A percentile compares a stretch with the other conserved stretches of the same genome.
Evolutionary conservation across 1,284 basidiomycete genomes (phyloP).

Genomic region (Athelia psychrophila): DNA sequence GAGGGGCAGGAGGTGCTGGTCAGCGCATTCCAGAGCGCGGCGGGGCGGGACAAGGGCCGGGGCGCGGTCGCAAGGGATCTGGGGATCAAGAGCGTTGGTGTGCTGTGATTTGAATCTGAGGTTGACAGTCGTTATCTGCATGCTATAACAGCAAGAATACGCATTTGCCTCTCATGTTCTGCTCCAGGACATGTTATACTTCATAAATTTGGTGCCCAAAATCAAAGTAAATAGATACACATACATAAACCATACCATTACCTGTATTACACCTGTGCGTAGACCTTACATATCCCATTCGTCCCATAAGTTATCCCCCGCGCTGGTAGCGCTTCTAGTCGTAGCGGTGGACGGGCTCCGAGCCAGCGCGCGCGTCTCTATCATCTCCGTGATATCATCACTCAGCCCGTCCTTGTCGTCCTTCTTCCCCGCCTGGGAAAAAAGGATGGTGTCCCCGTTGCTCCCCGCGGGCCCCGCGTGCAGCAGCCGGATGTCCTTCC

Average conservation of each 20-base stretch:
- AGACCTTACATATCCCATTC: conserved; percentile 65
- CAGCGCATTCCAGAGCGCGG: conserved; percentile 68
- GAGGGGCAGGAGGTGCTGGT: conserved; percentile 76
- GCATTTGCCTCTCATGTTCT: background rate
- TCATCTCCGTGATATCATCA: conserved; percentile 64
- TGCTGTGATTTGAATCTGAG: background rate
- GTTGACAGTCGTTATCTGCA: background rate
- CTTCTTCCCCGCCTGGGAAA: conserved; percentile 55
- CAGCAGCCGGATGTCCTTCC: conserved; percentile 60
- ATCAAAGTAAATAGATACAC: background rate
- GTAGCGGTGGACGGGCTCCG: conserved; percentile 29
- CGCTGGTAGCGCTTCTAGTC: conserved; percentile 17
- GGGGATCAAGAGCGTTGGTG: conserved; percentile 60
- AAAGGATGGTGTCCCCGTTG: conserved; percentile 43
- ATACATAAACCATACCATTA: background rate
- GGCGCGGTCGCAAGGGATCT: conserved; percentile 70
- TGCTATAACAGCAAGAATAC: background rate
- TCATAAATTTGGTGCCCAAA: too few relatives aligned
- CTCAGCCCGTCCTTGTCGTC: conserved; percentile 52
- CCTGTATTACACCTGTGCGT: background rate
- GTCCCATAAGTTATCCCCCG: conserved; percentile 50
- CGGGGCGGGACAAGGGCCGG: conserved; percentile 68
- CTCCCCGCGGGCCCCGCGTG: conserved; percentile 36
- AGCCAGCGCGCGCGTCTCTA: conserved; percentile 60
- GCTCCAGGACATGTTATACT: background rate